Evolutionary conservation across 306 rosid genomes (phyloP).

Genomic region (Pyrus bretschneideri): DNA sequence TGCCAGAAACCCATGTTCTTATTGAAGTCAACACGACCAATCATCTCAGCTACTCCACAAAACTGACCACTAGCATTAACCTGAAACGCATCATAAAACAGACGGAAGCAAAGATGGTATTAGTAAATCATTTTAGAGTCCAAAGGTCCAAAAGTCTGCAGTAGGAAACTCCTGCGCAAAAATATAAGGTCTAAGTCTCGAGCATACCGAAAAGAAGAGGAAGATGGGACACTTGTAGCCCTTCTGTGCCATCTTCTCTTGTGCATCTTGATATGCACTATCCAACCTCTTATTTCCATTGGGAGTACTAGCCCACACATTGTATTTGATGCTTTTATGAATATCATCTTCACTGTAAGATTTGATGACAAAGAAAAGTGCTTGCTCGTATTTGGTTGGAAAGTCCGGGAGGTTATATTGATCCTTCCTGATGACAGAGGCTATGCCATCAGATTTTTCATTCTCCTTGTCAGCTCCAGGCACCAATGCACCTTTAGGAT

Average conservation of each 20-base stretch:
- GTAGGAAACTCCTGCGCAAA: neutral
- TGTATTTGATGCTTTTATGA: slow-evolving; percentile 82
- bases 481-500: slow-evolving; percentile 25
- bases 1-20: slow-evolving; percentile 89
- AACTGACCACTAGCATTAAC: slow-evolving; percentile 92
- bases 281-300: slow-evolving; percentile 74
- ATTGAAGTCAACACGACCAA: slow-evolving; percentile 61
- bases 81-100: slow-evolving; percentile 24
- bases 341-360: slow-evolving; percentile 87
- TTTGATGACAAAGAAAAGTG: slow-evolving; percentile 68
- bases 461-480: slow-evolving; percentile 34
- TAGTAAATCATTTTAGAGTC: neutral
- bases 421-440: slow-evolving; percentile 33
- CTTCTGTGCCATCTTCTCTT: slow-evolving; percentile 36
- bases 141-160: neutral
- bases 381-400: slow-evolving; percentile 59
- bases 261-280: slow-evolving; percentile 52
- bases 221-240: slow-evolving; percentile 63
- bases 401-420: slow-evolving; percentile 69
- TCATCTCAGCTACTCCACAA: slow-evolving; percentile 92
- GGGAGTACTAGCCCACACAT: slow-evolving; percentile 87
- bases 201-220: slow-evolving; percentile 79
- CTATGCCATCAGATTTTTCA: slow-evolving; percentile 17
- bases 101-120: neutral
- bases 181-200: neutral